A percentile compares a stretch with the other conserved stretches of the same genome.
Evolutionary conservation across 208 protist genomes (phyloP).

Genomic region (Trypanosoma scelopori): DNA sequence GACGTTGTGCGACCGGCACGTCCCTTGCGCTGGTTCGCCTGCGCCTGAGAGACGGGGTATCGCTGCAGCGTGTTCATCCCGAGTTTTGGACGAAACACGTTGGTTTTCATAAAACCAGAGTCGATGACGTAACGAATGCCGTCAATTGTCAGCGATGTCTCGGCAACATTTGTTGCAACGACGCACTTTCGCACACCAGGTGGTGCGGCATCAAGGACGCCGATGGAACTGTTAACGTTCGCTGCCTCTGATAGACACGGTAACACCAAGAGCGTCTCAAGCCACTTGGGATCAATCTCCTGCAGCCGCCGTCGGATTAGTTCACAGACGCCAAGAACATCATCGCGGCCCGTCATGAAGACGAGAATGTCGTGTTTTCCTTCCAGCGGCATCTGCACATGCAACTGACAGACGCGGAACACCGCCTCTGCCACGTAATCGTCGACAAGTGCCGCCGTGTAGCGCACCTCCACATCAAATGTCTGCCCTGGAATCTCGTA

Average conservation of each 20-base stretch:
- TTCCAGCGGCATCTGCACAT: constrained; percentile 84
- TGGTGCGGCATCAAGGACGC: constrained; percentile 96
- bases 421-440: constrained; percentile 83
- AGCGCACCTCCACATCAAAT: constrained; percentile 84
- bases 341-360: constrained; percentile 98
- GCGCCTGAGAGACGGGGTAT: constrained; percentile 96
- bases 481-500: constrained; percentile 98
- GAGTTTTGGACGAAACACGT: constrained; percentile 97
- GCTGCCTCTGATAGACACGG: constrained; percentile 93
- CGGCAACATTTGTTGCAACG: constrained; percentile 99
- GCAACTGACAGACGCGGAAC: constrained; percentile 79
- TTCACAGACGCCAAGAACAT: constrained; percentile 95
- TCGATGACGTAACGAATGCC: constrained; percentile 97
- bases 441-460: constrained; percentile 81
- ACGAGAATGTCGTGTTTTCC: constrained; percentile 96
- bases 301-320: constrained; percentile 84
- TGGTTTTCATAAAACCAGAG: constrained; percentile 98
- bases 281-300: constrained; percentile 92
- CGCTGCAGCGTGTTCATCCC: constrained; percentile 97
- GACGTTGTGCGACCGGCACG: constrained; percentile 97
- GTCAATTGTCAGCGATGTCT: constrained; percentile 99
- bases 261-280: constrained; percentile 83
- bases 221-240: constrained; percentile 70
- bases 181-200: constrained; percentile 96
- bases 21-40: constrained; percentile 96